phyloP scores from a whole-genome alignment of 805 yeast species.

The Cyberlindnera galapagoensis region DNA sequence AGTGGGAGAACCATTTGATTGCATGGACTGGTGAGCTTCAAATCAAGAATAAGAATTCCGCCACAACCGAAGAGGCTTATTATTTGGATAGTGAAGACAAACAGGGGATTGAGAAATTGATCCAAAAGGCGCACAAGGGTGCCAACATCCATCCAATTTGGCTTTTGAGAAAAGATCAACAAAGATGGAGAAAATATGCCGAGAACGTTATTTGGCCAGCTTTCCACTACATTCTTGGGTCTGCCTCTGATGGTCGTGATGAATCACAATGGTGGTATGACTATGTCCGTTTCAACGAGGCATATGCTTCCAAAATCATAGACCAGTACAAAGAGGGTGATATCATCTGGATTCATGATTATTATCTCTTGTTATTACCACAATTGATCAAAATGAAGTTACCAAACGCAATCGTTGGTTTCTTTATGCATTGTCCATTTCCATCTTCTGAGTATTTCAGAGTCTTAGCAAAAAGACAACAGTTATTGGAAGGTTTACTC shows the following conservation, averaged over 20 bases:
- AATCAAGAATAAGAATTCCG: conserved; percentile 12
- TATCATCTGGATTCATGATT: conserved; percentile 89
- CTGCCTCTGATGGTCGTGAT: conserved; percentile 59
- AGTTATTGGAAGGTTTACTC: conserved; percentile 82
- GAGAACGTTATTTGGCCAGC: conserved; percentile 92
- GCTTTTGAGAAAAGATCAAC: conserved; percentile 73
- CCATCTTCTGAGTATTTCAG: conserved; percentile 94
- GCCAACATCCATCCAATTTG: conserved; percentile 78
- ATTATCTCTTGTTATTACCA: conserved; percentile 84
- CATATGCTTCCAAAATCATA: conserved; percentile 73
- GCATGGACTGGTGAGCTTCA: conserved; percentile 94
- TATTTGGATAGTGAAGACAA: conserved; percentile 55
- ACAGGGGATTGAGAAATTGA: conserved; percentile 37
- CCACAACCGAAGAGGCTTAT: conserved; percentile 46
- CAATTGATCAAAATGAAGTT: conserved; percentile 67
- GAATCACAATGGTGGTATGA: conserved; percentile 82
- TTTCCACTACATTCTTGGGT: conserved; percentile 84
- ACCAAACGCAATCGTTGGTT: conserved; percentile 84
- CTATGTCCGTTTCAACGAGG: conserved; percentile 86
- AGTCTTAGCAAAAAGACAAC: conserved; percentile 75
- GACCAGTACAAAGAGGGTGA: conserved; percentile 83
- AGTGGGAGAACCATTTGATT: conserved; percentile 83
- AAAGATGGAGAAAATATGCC: conserved; percentile 83
- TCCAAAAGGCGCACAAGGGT: conserved; percentile 40
- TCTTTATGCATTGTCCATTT: conserved; percentile 91